Conservation (phyloP, 2,329 filamentous ascomycete species). For the Phoma sp. region DNA sequence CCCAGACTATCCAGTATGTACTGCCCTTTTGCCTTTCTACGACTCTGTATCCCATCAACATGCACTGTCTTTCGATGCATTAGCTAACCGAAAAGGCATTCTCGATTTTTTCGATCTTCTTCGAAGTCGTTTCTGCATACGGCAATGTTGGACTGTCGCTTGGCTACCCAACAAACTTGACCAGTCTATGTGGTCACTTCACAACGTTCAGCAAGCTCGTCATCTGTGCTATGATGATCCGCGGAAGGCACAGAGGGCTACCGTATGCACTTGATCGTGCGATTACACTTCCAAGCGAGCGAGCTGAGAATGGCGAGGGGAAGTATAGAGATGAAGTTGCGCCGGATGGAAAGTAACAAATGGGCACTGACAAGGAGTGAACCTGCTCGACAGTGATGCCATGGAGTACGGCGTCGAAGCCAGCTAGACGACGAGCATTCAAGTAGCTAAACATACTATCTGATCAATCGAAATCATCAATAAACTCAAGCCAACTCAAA, state of each 20-base stretch:
- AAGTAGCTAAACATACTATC: no score
- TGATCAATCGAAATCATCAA: no score
- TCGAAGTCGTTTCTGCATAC: slow-evolving; percentile 50
- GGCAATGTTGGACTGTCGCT: slow-evolving; percentile 54
- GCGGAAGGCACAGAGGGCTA: slow-evolving; percentile 62
- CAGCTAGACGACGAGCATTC: no score
- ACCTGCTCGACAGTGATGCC: no score
- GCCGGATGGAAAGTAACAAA: background rate
- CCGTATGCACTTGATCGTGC: slow-evolving; percentile 61
- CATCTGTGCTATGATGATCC: slow-evolving; percentile 63
- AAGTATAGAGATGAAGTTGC: background rate
- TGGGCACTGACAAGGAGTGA: background rate
- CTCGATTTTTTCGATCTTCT: slow-evolving; percentile 53
- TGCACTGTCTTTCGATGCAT: slow-evolving; percentile 24
- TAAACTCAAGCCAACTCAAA: background rate
- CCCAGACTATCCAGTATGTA: slow-evolving; percentile 33
- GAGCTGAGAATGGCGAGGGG: background rate
- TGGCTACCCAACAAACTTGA: slow-evolving; percentile 53
- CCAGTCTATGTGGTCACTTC: slow-evolving; percentile 58
- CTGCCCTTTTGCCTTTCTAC: background rate
- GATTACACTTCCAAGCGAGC: slow-evolving; percentile 43
- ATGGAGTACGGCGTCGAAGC: background rate
- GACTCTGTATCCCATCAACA: no score
- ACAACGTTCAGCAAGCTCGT: slow-evolving; percentile 60
- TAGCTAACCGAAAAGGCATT: slow-evolving; percentile 25